These are phyloP conservation scores for Spencermartinsiella ligniputridi DNA, from an alignment of 1,139 yeast species.

Conservation along the genomic window DNA sequence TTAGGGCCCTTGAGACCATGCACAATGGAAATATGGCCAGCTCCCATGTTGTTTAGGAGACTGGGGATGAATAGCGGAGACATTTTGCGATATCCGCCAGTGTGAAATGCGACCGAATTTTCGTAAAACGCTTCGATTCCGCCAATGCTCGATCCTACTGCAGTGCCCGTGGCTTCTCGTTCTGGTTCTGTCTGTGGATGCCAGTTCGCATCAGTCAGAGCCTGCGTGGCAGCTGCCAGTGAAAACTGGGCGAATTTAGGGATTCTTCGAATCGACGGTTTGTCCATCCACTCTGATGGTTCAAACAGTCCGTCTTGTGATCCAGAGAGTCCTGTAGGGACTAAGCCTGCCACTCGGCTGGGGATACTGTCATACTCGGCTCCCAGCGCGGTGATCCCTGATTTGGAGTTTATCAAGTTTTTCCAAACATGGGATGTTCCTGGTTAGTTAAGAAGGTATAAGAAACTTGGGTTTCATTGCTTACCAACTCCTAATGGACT, in stretches of 20 bases:
- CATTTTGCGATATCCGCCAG: constrained; percentile 62
- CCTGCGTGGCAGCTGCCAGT: constrained; percentile 70
- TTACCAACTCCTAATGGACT: constrained; percentile 82
- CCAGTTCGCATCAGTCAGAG: constrained; percentile 63
- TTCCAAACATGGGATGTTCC: constrained; percentile 34
- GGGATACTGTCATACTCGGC: constrained; percentile 58
- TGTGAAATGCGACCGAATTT: constrained; percentile 48
- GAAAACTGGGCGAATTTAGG: constrained; percentile 80
- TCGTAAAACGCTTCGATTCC: constrained; percentile 72
- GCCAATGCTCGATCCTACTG: constrained; percentile 92
- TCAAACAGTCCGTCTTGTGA: constrained; percentile 40
- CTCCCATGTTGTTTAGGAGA: constrained; percentile 87
- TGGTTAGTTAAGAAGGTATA: constrained; percentile 18
- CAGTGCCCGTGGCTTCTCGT: constrained; percentile 57
- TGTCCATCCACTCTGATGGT: constrained; percentile 34
- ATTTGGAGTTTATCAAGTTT: constrained; percentile 30
- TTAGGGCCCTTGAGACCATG: constrained; percentile 78
- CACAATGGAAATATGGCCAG: constrained; percentile 81
- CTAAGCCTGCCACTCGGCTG: constrained; percentile 68
- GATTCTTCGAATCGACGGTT: constrained; percentile 45
- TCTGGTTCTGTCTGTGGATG: constrained; percentile 30
- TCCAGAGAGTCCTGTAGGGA: constrained; percentile 58
- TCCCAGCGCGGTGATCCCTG: constrained; percentile 41
- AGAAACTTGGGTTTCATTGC: neutral
- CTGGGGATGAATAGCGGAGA: constrained; percentile 86